A percentile compares a stretch with the other conserved stretches of the same genome.
phyloP scores from a whole-genome alignment of 1,139 yeast genomes.

The Nadsonia starkeyi-henricii region DNA sequence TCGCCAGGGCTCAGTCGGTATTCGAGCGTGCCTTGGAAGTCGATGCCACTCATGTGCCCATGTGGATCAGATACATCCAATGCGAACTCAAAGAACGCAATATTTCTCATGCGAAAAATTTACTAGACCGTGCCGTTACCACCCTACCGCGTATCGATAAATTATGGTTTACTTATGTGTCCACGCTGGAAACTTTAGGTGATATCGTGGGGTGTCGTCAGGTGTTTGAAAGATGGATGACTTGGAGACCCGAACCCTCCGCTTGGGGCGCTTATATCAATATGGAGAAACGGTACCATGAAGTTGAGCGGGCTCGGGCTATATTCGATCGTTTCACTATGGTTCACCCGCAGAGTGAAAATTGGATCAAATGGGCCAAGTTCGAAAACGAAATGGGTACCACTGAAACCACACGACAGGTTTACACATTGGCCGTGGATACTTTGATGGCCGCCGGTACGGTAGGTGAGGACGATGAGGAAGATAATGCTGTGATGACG shows the following conservation, averaged over 20 bases:
- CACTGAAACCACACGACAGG: slow-evolving; percentile 37
- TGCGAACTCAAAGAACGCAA: slow-evolving; percentile 59
- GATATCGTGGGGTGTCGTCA: slow-evolving; percentile 48
- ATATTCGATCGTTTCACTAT: slow-evolving; percentile 44
- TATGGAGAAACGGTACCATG: slow-evolving; percentile 57
- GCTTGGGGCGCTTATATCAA: slow-evolving; percentile 69
- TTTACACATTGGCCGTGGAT: slow-evolving; percentile 58
- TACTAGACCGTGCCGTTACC: slow-evolving; percentile 66
- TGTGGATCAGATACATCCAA: slow-evolving; percentile 80
- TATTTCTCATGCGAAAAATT: slow-evolving; percentile 77
- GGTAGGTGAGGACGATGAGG: slow-evolving; percentile 14
- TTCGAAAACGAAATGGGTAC: slow-evolving; percentile 47
- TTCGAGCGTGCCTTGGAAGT: slow-evolving; percentile 81
- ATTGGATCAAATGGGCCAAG: slow-evolving; percentile 54
- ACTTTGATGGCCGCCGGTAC: slow-evolving; percentile 23
- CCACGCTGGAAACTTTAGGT: slow-evolving; percentile 68
- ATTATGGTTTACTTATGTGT: slow-evolving; percentile 65
- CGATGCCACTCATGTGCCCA: slow-evolving; percentile 56
- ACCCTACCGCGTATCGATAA: slow-evolving; percentile 68
- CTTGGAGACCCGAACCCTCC: slow-evolving; percentile 40
- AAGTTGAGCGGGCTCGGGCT: slow-evolving; percentile 40
- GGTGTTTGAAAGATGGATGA: slow-evolving; percentile 69
- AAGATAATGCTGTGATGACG: slow-evolving; percentile 5
- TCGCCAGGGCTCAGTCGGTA: slow-evolving; percentile 63
- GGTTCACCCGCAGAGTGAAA: slow-evolving; percentile 37